phyloP scores from a whole-genome alignment of 1,284 basidiomycete species.

The Gomphus bonarii region DNA sequence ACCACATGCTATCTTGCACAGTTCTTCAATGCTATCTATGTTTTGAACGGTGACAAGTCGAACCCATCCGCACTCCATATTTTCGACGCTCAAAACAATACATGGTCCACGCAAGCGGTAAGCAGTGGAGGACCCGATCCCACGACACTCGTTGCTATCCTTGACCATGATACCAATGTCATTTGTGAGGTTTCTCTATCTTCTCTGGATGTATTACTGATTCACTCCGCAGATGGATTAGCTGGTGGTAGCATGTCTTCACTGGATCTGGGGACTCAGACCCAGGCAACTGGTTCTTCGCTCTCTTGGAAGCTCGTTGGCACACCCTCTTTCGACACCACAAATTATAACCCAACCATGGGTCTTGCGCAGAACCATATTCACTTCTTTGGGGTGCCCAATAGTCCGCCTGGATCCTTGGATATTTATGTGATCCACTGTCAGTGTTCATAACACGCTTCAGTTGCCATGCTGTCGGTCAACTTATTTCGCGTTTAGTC shows the following conservation, averaged over 20 bases:
- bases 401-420: constrained; percentile 51
- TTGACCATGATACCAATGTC: constrained; percentile 85
- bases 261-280: constrained; percentile 56
- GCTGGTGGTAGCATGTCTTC: constrained; percentile 50
- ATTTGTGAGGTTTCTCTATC: constrained; percentile 42
- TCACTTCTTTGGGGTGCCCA: constrained; percentile 69
- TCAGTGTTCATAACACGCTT: constrained; percentile 25
- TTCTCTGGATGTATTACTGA: constrained; percentile 10
- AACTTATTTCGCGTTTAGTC: constrained; percentile 30
- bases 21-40: constrained; percentile 71
- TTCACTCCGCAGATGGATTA: constrained; percentile 38
- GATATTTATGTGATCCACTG: constrained; percentile 86
- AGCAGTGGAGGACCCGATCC: constrained; percentile 36
- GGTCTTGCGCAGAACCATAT: constrained; percentile 72
- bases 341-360: constrained; percentile 58
- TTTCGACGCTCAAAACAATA: constrained; percentile 49
- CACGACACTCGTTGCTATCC: constrained; percentile 47
- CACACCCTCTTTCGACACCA: constrained; percentile 39
- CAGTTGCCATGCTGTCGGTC: background rate
- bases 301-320: constrained; percentile 54
- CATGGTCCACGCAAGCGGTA: constrained; percentile 51
- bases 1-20: constrained; percentile 68
- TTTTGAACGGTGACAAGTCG: constrained; percentile 61
- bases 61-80: constrained; percentile 58
- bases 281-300: constrained; percentile 35